A percentile compares a stretch with the other conserved stretches of the same genome.
Conservation (phyloP, 305 asterid species). For the Fraxinus platypoda region DNA sequence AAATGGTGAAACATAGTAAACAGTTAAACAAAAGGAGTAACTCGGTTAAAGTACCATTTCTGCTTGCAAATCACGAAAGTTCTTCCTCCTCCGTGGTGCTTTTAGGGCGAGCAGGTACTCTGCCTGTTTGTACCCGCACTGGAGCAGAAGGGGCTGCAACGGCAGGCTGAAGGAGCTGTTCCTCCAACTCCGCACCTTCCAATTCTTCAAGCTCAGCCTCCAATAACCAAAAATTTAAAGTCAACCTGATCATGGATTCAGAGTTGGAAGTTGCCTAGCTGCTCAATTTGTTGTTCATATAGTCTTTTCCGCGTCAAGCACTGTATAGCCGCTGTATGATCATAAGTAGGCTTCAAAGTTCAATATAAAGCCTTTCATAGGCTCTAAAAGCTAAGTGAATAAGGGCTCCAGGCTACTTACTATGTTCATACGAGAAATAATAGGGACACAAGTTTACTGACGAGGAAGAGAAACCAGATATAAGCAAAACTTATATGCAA, state of each 20-base stretch:
- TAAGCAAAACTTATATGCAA: neutral
- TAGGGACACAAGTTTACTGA: neutral
- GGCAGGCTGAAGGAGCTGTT: constrained; percentile 43
- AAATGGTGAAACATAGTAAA: too few relatives aligned
- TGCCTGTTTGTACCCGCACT: constrained; percentile 15
- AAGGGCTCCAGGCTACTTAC: too few relatives aligned
- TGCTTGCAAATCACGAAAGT: too few relatives aligned
- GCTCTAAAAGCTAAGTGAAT: too few relatives aligned
- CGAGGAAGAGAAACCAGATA: neutral
- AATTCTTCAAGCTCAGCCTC: constrained; percentile 50
- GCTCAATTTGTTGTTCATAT: constrained; percentile 45
- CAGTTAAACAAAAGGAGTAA: too few relatives aligned
- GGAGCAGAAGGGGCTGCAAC: constrained; percentile 37
- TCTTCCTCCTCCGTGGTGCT: too few relatives aligned
- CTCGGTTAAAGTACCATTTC: too few relatives aligned
- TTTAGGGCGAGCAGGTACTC: too few relatives aligned
- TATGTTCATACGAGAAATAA: too few relatives aligned
- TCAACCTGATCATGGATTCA: constrained; percentile 48
- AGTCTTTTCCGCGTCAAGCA: constrained; percentile 43
- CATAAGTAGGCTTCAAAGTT: neutral
- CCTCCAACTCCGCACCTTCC: constrained; percentile 45
- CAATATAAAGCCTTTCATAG: neutral
- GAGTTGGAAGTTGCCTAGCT: constrained; percentile 41
- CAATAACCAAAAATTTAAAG: neutral
- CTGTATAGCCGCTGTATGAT: constrained; percentile 40